Evolutionary conservation across 2,329 filamentous ascomycete genomes (phyloP), one percentile per base, ranked within the genome.

Genomic region (Diaporthe eres): DNA sequence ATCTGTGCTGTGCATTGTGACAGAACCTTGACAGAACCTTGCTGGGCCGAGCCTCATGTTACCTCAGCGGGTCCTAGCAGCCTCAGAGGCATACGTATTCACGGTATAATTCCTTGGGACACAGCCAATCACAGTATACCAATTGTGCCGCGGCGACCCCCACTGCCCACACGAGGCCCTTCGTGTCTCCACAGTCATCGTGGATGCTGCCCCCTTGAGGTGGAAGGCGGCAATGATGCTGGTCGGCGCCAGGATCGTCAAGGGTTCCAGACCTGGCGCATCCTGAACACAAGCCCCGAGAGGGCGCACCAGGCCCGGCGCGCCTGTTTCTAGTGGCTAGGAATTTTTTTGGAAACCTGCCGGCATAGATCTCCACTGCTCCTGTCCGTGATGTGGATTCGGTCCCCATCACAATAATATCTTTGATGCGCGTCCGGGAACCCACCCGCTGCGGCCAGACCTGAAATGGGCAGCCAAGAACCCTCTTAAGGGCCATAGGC

Each of bases 351-450:
- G 31, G 65, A 42, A 55, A 70, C 34, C 31, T n/a, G 31, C 19
- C 47, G 47, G 47, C 34, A 5, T 4, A n/a, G n/a, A 42, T n/a
- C 42, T 22, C 65, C 65, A 55, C 49, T 70, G 65, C 65, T 42
- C 47, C 47, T 51, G 31, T 53, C 31, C 31, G 28, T 68, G 47
- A 13, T 70, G 65, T 70, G 65, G 65, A 42, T 55, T 67, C n/a
- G 65, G 49, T 55, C 65, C 25, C 65, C 65, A 70, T 55, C 65
- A 70, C 22, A 42, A 8, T 42, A 70, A 70, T 70, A 70, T 70
- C 65, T 70, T 42, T 42, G 65, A 55, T 39, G 49, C 65, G 49
- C 34, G 49, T 42, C 34, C 15, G 13, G 17, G 17, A 70, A 55
- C 34, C 65, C 65, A 70, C 65, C 34, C 31, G 47, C 31, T 53